Base-by-base conservation (phyloP, 768 basidiomycete genomes). In the Agaricus blazei region DNA sequence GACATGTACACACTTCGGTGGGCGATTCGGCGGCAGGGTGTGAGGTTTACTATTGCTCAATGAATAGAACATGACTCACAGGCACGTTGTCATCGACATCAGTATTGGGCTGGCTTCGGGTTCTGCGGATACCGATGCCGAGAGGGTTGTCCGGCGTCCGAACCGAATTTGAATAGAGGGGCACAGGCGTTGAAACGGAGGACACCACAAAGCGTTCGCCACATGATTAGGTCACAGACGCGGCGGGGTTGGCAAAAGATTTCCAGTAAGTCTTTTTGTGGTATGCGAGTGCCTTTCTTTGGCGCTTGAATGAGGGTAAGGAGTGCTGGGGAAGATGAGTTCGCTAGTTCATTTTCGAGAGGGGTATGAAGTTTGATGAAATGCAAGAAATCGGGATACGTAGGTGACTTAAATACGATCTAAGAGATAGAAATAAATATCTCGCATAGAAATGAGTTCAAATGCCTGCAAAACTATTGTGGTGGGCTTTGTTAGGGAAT, bases 311-410 rank as follows among this genome's bases (percentile, higher is more conserved):
- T 48, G 19, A 12, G 41, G n/a, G 44, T 48, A 9, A 55, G 15
- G 5, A 19, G 24, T 24, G 36, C 42, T 15, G 58, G 52, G n/a
- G 52, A 29, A n/a, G 52, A 44, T 4, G 23, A 36, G n/a, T 37
- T 38, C 15, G 42, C 23, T 12, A 45, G 12, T 11, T 53, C 44
- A 15, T 38, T 37, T 9, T 51, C 28, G 4, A 51, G 11, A 9
- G 62, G 57, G 11, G 64, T 57, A 47, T 78, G 72, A 28, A 74
- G 65, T 14, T 71, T 67, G 34, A 90, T 74, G 65, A 91, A 92
- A 41, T 80, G 77, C 48, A 88, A 75, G 64, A 90, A 88, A 66
- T 91, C 90, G 23, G 88, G 90, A 62, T 90, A 90, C 0, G 88
- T 88, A 37, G 72, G 73, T 0, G 87, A 84, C 64, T 90, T 90